Percentiles rank a stretch among this genome's conserved stretches.
These are phyloP conservation scores for Dactylis glomerata DNA, from an alignment of 176 grass and related monocot species.

Conservation along the genomic window DNA sequence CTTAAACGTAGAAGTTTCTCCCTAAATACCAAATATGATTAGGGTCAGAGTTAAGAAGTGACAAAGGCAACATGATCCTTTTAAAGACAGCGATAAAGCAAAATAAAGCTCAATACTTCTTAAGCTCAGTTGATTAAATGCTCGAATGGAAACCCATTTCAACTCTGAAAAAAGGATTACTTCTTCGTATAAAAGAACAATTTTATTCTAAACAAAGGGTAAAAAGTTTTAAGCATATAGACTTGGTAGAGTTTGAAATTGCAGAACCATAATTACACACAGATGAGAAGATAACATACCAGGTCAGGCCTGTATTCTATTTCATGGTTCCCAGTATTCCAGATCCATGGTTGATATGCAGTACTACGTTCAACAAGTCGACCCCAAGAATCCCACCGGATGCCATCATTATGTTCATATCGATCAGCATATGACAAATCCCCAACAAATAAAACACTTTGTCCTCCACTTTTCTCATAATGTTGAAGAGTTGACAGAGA, in stretches of 20 bases:
- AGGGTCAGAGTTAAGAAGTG: background rate
- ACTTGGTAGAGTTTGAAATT: background rate
- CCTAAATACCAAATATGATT: constrained; percentile 47
- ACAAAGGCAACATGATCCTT: too few relatives aligned
- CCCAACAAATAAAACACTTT: constrained; percentile 79
- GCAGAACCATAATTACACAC: background rate
- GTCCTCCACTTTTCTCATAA: constrained; percentile 70
- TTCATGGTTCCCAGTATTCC: constrained; percentile 89
- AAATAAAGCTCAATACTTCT: too few relatives aligned
- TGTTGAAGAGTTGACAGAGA: constrained; percentile 95
- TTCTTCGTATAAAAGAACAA: background rate
- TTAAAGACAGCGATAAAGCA: too few relatives aligned
- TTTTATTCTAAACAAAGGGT: background rate
- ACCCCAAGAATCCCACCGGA: constrained; percentile 92
- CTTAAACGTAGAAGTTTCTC: constrained; percentile 75
- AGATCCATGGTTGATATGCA: constrained; percentile 96
- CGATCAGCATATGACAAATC: constrained; percentile 95
- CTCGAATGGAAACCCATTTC: background rate
- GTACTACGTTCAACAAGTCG: constrained; percentile 71
- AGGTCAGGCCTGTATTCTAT: constrained; percentile 95
- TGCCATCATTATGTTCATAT: constrained; percentile 81
- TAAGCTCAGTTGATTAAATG: constrained; percentile 12
- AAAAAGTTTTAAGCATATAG: background rate
- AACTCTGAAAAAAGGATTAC: background rate
- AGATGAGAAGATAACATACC: constrained; percentile 42